Base-by-base conservation (phyloP, 768 basidiomycete genomes). In the Termitomyces sp. region DNA sequence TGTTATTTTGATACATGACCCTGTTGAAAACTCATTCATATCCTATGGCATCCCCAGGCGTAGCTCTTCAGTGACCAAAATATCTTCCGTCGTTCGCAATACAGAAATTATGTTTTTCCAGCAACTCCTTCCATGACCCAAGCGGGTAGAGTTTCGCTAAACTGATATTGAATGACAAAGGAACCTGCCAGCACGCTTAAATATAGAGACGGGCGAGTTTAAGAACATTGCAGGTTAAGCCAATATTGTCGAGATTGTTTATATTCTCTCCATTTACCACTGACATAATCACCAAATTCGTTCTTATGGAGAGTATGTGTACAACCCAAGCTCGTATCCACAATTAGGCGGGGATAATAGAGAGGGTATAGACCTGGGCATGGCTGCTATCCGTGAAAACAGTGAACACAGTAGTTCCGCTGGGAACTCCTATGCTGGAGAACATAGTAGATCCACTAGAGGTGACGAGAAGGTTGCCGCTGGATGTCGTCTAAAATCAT, bases 1-100 rank as follows among this genome's bases (percentile, higher is more conserved):
- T 37, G 16, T 75, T 42, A 89, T 83, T 68, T 82, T 83, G 60
- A 88, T 82, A 65, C 82, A 82, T 63, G 70, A 75, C 85, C 85
- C 86, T 1, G 73, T 72, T 24, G 76, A 75, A 33, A 75, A 69
- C 42, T 78, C 72, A 55, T 69, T 67, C 57, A 72, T 73, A 18
- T 53, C 64, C 18, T 74, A 67, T 20, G 74, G 73, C 69, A 78
- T 73, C 54, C 61, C 70, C 15, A 73, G 64, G 15, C 73, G 71
- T 24, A 66, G 36, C 65, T 81, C 73, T 16, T 79, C 78, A n/a
- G 84, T 81, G 54, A 88, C 64, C 2, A 86, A 88, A 2, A 85
- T 72, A 64, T 89, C 87, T 34, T 88, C 84, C 7, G 65, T 65
- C 6, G 86, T 87, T 50, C 81, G 73, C 30, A 86, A 87, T 39